Base-by-base conservation (phyloP, 2,329 filamentous ascomycete species). In the Pseudocercospora crystallina region DNA sequence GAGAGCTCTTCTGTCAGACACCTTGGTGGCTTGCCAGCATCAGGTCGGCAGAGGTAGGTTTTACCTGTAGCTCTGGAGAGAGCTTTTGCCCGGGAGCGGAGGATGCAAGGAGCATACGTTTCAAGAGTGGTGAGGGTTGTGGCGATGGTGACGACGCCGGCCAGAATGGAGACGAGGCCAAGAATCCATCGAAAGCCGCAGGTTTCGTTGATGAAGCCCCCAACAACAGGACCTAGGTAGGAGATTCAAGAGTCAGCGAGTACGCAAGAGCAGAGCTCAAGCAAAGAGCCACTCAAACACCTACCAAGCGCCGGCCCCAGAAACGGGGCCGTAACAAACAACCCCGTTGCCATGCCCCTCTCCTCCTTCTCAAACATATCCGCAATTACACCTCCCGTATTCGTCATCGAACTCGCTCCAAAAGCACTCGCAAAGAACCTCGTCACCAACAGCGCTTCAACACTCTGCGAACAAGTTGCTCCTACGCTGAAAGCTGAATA, bases 171-270 rank as follows among this genome's bases (percentile, higher is more conserved):
- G 66, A 81, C 74, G 46, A 85, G 66, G 2, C 80, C 81, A 68
- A 81, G 73, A 29, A 87, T 78, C 85, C 84, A 87, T 57, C 81
- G 75, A 84, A 84, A 87, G 33, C 50, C 83, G 3, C 74, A 74
- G 2, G 75, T 73, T 60, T 82, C 73, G 12, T 81, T 79, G 2
- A 86, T 71, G 63, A 86, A 87, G 4, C 83, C 83, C 54, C 82
- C 82, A 2, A 78, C 76, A 37, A 86, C 80, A 4, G 84, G 84
- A 1, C 83, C 81, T 5, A 61, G 80, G 49, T 5, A 90, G 76
- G 5, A 90, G 75, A 59, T 85, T 80, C 26, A 88, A 75, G 0
- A 86, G 87, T 0, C 85, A 80, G 30, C 0, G 88, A 76, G 2
- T 88, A 74, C 0, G 73, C 72, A 0, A 83, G 80, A 0, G 83